These are phyloP conservation scores for Ananas comosus DNA, from an alignment of 176 grass and related monocot genomes.

Conservation along the genomic window DNA sequence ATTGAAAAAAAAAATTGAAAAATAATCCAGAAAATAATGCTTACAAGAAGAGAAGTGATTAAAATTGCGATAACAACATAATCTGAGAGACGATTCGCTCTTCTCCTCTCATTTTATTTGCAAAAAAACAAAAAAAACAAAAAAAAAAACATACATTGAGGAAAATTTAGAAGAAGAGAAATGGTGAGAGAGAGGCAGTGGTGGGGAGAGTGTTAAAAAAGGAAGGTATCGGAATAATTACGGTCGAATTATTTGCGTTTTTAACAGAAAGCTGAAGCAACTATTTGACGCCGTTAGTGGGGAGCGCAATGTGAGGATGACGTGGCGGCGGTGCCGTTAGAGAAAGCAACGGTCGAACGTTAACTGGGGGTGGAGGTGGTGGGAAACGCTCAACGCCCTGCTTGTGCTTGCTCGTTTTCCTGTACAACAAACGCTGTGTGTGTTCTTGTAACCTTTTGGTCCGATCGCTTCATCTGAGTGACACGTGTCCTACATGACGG, in stretches of 20 bases:
- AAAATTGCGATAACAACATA: neutral
- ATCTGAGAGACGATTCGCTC: neutral
- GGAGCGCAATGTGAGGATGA: neutral
- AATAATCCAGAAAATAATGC: neutral
- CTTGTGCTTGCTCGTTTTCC: neutral
- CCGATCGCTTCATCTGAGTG: neutral
- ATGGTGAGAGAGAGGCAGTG: neutral
- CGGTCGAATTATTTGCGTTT: conserved; percentile 13
- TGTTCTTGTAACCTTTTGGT: neutral
- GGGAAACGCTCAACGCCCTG: neutral
- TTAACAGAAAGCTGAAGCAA: neutral
- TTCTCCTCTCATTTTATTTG: neutral
- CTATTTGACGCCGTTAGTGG: neutral
- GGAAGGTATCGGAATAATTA: conserved; percentile 10
- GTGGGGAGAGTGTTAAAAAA: neutral
- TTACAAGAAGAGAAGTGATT: neutral
- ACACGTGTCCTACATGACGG: neutral
- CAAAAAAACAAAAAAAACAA: neutral
- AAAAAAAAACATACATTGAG: neutral
- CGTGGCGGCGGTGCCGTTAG: neutral
- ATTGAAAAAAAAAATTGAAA: too few relatives aligned
- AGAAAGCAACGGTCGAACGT: neutral
- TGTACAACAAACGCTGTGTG: neutral
- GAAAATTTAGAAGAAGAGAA: conserved; percentile 7
- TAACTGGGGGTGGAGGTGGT: neutral